Percentiles rank a stretch among this genome's conserved stretches.
These are phyloP conservation scores for Lactarius deliciosus DNA, from an alignment of 768 basidiomycete species.

Conservation along the genomic window DNA sequence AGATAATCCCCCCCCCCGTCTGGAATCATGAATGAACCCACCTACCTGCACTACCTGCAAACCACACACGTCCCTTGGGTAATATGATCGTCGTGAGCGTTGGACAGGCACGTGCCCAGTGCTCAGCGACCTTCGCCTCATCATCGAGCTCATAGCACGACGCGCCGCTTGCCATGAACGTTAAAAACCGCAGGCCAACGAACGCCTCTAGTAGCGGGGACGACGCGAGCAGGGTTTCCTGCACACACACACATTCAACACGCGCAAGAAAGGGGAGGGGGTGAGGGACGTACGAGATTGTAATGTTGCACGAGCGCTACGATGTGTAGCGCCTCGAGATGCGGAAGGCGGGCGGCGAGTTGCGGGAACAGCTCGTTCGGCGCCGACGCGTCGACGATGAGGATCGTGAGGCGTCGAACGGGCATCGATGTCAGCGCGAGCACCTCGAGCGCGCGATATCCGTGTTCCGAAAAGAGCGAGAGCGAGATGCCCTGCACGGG, in stretches of 20 bases:
- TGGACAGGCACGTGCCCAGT: slow-evolving; percentile 58
- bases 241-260: slow-evolving; percentile 1
- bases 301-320: slow-evolving; percentile 54
- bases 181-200: slow-evolving; percentile 46
- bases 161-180: slow-evolving; percentile 53
- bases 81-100: slow-evolving; percentile 64
- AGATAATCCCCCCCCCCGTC: background rate
- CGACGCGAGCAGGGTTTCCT: slow-evolving; percentile 47
- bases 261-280: slow-evolving; percentile 7
- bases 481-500: slow-evolving; percentile 53
- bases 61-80: slow-evolving; percentile 64
- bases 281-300: slow-evolving; percentile 41
- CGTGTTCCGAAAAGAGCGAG: slow-evolving; percentile 48
- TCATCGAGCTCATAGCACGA: slow-evolving; percentile 33
- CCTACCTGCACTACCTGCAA: slow-evolving; percentile 34
- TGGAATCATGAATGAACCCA: slow-evolving; percentile 20
- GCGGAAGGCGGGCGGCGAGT: slow-evolving; percentile 47
- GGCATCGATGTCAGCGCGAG: slow-evolving; percentile 42
- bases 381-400: slow-evolving; percentile 51
- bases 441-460: slow-evolving; percentile 44
- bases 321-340: slow-evolving; percentile 60
- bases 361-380: slow-evolving; percentile 46
- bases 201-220: slow-evolving; percentile 45
- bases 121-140: slow-evolving; percentile 52
- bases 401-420: slow-evolving; percentile 53